Evolutionary conservation across 192 early-diverging fungal species (phyloP).

Genomic region (Coemansia sp.): DNA sequence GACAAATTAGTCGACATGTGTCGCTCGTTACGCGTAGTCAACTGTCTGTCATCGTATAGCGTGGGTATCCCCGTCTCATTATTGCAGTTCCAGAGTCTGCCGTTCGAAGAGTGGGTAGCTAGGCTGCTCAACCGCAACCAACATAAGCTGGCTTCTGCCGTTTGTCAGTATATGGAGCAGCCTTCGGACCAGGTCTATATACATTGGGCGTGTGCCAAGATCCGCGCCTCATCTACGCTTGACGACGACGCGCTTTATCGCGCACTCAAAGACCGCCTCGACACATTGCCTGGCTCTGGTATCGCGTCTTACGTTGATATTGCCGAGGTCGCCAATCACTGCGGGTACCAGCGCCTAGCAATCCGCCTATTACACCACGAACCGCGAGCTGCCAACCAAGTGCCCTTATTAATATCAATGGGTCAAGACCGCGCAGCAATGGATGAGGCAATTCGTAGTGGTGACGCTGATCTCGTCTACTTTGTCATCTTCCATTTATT

Average conservation of each 20-base stretch:
- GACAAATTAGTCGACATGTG: slow-evolving; percentile 89
- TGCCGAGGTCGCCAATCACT: slow-evolving; percentile 85
- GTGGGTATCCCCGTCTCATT: slow-evolving; percentile 92
- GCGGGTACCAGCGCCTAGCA: slow-evolving; percentile 83
- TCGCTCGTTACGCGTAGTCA: slow-evolving; percentile 83
- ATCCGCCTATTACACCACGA: slow-evolving; percentile 87
- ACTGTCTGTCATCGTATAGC: slow-evolving; percentile 80
- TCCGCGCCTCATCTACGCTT: slow-evolving; percentile 70
- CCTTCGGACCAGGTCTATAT: slow-evolving; percentile 81
- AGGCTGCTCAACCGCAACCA: slow-evolving; percentile 82
- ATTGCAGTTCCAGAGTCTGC: slow-evolving; percentile 71
- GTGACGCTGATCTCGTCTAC: slow-evolving; percentile 96
- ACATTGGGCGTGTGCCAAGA: slow-evolving; percentile 98
- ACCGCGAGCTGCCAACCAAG: slow-evolving; percentile 90
- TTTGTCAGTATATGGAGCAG: slow-evolving; percentile 84
- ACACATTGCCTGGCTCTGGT: slow-evolving; percentile 53
- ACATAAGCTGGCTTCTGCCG: slow-evolving; percentile 82
- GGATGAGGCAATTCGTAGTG: slow-evolving; percentile 89
- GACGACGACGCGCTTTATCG: slow-evolving; percentile 87
- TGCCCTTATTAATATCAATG: slow-evolving; percentile 94
- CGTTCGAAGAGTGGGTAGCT: slow-evolving; percentile 80
- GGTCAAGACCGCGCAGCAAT: slow-evolving; percentile 86
- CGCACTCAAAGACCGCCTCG: slow-evolving; percentile 78
- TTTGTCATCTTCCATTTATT: slow-evolving; percentile 90
- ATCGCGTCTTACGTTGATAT: slow-evolving; percentile 87